phyloP scores from a whole-genome alignment of 2,329 filamentous ascomycete genomes.

The Stagonosporopsis vannaccii region DNA sequence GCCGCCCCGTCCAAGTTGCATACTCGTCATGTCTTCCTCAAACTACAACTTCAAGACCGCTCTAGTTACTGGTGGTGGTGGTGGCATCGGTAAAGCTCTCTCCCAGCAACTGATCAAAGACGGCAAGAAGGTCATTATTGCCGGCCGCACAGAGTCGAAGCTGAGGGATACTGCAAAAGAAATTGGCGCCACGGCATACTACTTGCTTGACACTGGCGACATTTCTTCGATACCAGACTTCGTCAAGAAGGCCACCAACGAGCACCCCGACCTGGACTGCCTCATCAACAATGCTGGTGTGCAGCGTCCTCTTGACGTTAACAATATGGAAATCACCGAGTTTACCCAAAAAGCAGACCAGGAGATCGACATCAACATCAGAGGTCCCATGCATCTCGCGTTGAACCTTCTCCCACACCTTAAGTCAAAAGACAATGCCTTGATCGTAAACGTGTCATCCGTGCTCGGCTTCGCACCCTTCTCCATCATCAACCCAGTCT shows the following conservation, averaged over 20 bases:
- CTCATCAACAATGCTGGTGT: constrained; percentile 67
- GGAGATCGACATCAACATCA: too few species aligned
- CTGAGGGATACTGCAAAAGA: constrained; percentile 54
- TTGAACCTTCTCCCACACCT: constrained; percentile 60
- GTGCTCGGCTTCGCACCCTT: constrained; percentile 62
- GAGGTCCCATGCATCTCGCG: constrained; percentile 65
- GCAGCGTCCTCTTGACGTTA: constrained; percentile 61
- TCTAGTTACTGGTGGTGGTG: constrained; percentile 55
- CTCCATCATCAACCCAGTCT: constrained; percentile 63
- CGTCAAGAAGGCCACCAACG: constrained; percentile 53
- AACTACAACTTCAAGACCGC: constrained; percentile 54
- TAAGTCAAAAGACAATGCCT: constrained; percentile 49
- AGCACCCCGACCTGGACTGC: constrained; percentile 65
- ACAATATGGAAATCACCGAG: constrained; percentile 44
- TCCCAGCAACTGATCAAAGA: constrained; percentile 54
- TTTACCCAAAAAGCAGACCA: constrained; percentile 62
- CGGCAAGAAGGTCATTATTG: constrained; percentile 61
- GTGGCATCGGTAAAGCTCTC: constrained; percentile 61
- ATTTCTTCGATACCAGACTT: constrained; percentile 55
- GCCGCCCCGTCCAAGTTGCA: too few species aligned
- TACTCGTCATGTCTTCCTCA: constrained; percentile 23
- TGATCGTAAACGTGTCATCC: constrained; percentile 64
- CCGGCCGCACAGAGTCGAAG: constrained; percentile 63
- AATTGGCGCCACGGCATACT: constrained; percentile 60
- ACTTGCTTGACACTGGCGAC: constrained; percentile 61